Percentiles rank a stretch among this genome's conserved stretches.
phyloP scores from a whole-genome alignment of 768 basidiomycete genomes.

The Brasilioporus rufonigricans region DNA sequence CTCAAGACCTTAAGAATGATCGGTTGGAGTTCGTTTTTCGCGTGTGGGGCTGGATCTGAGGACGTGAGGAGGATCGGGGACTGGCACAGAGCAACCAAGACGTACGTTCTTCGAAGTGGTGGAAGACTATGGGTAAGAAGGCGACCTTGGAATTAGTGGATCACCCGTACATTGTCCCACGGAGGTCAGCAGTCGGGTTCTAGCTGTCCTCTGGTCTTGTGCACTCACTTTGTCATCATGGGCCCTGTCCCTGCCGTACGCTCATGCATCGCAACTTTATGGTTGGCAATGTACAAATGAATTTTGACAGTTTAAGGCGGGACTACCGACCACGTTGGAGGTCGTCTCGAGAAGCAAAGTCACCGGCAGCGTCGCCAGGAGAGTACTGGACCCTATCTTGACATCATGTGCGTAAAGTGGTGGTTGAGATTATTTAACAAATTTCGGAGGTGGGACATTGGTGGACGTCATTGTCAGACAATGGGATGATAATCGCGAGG shows the following conservation, averaged over 20 bases:
- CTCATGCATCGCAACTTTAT: not conserved
- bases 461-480: constrained; percentile 11
- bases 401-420: not conserved
- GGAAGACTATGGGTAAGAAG: constrained; percentile 44
- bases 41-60: constrained; percentile 13
- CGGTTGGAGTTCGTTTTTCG: constrained; percentile 54
- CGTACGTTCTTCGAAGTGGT: constrained; percentile 40
- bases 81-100: constrained; percentile 34
- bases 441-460: not conserved
- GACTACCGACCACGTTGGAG: too few relatives aligned
- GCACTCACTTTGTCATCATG: not conserved
- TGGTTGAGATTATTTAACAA: not conserved
- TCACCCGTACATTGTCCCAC: not conserved
- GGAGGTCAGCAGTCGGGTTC: not conserved
- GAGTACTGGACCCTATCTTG: not conserved
- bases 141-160: constrained; percentile 35
- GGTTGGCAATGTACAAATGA: not conserved
- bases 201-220: not conserved
- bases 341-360: not conserved
- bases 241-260: not conserved
- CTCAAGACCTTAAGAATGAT: constrained; percentile 45
- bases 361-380: not conserved
- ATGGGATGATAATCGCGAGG: constrained; percentile 4
- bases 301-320: not conserved
- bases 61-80: constrained; percentile 19